Conservation (phyloP, 1,284 basidiomycete genomes). For the Moniliophthora roreri region DNA sequence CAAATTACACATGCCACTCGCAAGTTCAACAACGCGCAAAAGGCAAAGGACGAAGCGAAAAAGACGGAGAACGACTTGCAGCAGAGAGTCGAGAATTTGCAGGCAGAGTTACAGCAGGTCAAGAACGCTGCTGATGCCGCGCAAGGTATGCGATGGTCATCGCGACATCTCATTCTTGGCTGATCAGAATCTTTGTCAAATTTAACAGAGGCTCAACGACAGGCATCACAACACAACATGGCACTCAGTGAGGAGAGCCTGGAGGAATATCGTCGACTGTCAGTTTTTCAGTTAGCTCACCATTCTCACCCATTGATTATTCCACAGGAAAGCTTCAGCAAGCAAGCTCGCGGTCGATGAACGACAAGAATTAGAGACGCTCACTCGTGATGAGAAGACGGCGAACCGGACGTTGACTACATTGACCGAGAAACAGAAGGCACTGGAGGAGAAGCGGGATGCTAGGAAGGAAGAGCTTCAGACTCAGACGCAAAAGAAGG, state of each 20-base stretch:
- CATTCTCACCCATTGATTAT: constrained; percentile 2
- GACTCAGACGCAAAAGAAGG: constrained; percentile 54
- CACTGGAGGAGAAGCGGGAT: constrained; percentile 59
- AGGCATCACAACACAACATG: constrained; percentile 71
- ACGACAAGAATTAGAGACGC: constrained; percentile 81
- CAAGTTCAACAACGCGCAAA: constrained; percentile 72
- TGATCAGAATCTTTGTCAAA: constrained; percentile 5
- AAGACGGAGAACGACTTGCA: constrained; percentile 71
- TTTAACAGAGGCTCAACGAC: constrained; percentile 80
- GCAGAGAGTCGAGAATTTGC: constrained; percentile 56
- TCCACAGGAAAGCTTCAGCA: constrained; percentile 70
- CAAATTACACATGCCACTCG: constrained; percentile 85
- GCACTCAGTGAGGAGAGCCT: constrained; percentile 83
- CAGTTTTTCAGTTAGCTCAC: constrained; percentile 27
- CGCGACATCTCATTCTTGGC: neutral
- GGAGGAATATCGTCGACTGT: constrained; percentile 87
- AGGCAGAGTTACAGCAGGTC: constrained; percentile 68
- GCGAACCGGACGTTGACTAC: constrained; percentile 65
- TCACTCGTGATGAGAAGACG: constrained; percentile 84
- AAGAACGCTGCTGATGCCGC: constrained; percentile 75
- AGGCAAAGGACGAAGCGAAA: constrained; percentile 62
- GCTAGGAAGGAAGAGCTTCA: constrained; percentile 65
- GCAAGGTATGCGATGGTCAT: constrained; percentile 48
- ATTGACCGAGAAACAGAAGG: constrained; percentile 67
- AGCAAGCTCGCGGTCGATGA: constrained; percentile 82